phyloP scores from a whole-genome alignment of 163 green algal genomes.

The Scenedesmus sp. region DNA sequence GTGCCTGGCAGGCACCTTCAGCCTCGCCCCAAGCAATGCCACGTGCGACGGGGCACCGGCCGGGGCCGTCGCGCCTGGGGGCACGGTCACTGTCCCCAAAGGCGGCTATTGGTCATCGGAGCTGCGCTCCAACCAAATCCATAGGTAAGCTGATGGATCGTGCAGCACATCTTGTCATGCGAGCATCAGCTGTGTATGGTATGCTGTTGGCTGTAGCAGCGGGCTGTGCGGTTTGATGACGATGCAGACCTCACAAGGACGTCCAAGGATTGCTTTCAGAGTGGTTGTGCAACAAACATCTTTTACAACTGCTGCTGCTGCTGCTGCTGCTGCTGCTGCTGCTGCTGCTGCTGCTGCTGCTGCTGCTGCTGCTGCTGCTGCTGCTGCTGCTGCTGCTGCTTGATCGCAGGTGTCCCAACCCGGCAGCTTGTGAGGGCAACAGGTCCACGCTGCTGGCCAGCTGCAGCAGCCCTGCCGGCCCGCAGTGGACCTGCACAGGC shows the following conservation, averaged over 20 bases:
- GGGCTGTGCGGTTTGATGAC: too few species aligned
- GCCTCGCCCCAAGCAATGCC: neutral
- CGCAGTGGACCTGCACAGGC: neutral
- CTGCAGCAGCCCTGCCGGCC: constrained; percentile 1
- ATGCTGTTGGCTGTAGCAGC: too few species aligned
- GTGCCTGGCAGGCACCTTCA: constrained; percentile 14
- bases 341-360: too few species aligned
- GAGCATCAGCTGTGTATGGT: too few species aligned
- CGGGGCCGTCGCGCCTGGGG: neutral
- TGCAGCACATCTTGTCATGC: neutral
- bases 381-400: neutral
- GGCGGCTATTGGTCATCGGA: constrained; percentile 22
- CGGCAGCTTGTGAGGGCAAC: constrained; percentile 24
- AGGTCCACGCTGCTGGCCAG: neutral
- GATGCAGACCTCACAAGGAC: too few species aligned
- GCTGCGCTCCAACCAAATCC: neutral
- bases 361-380: neutral
- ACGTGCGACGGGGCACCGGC: neutral
- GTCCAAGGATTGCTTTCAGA: too few species aligned
- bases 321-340: neutral
- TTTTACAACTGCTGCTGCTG: neutral
- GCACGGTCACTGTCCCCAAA: neutral
- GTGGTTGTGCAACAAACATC: too few species aligned
- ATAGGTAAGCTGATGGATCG: neutral
- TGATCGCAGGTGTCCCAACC: constrained; percentile 44